phyloP scores from a whole-genome alignment of 768 basidiomycete species.

The Suillus subalutaceus region DNA sequence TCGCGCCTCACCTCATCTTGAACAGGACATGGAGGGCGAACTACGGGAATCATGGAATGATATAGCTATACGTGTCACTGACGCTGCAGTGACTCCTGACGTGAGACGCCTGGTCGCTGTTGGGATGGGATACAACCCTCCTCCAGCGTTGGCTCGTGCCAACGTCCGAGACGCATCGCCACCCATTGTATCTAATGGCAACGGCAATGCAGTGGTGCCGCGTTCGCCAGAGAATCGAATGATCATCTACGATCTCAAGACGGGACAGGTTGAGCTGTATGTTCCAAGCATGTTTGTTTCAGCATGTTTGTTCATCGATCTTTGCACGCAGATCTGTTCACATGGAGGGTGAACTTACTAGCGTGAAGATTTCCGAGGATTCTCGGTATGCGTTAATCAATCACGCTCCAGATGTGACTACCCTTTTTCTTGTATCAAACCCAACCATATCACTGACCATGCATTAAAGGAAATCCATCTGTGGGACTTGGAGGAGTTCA shows the following conservation, averaged over 20 bases:
- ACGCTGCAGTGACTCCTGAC: slow-evolving; percentile 87
- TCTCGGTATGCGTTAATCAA: slow-evolving; percentile 88
- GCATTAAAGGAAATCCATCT: slow-evolving; percentile 79
- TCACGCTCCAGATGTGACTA: slow-evolving; percentile 81
- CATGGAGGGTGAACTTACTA: slow-evolving; percentile 82
- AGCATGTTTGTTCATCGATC: slow-evolving; percentile 14
- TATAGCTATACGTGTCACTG: slow-evolving; percentile 79
- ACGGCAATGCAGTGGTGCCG: slow-evolving; percentile 32
- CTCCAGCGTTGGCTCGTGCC: slow-evolving; percentile 26
- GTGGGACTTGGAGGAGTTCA: slow-evolving; percentile 75
- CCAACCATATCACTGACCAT: slow-evolving; percentile 13
- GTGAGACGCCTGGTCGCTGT: slow-evolving; percentile 82
- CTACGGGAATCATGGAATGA: slow-evolving; percentile 69
- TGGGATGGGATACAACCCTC: slow-evolving; percentile 58
- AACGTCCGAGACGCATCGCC: slow-evolving; percentile 40
- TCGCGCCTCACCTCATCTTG: slow-evolving; percentile 17
- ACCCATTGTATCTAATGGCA: slow-evolving; percentile 35
- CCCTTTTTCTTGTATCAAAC: slow-evolving; percentile 1
- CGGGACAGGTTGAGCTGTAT: slow-evolving; percentile 70
- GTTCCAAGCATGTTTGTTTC: slow-evolving; percentile 32
- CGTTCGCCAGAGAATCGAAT: slow-evolving; percentile 59
- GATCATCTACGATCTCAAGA: slow-evolving; percentile 75
- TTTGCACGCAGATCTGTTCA: slow-evolving; percentile 54
- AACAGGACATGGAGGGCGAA: slow-evolving; percentile 76
- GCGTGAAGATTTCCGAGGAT: slow-evolving; percentile 83